phyloP scores from a whole-genome alignment of 169 alveolate genomes.

The Besnoitia besnoiti region DNA sequence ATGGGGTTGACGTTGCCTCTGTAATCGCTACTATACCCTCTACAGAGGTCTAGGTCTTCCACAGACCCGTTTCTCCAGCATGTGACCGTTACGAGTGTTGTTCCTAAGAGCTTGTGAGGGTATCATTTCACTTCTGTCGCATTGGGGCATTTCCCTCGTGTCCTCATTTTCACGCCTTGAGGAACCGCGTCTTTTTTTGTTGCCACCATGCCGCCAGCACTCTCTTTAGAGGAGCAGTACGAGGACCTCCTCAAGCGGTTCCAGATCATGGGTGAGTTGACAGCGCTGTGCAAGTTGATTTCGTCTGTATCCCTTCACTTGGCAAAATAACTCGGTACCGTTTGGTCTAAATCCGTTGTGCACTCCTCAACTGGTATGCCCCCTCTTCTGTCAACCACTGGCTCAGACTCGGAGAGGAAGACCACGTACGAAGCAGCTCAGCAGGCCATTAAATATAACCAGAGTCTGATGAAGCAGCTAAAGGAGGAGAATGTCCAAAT shows the following conservation, averaged over 20 bases:
- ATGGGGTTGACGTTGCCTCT: too few relatives aligned
- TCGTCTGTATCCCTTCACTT: background rate
- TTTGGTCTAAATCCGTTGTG: background rate
- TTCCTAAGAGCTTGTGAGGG: too few relatives aligned
- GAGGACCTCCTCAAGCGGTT: slow-evolving; percentile 29
- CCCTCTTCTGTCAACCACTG: background rate
- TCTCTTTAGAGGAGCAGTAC: background rate
- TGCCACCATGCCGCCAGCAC: slow-evolving; percentile 1
- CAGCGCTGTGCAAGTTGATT: background rate
- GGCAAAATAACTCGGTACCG: background rate
- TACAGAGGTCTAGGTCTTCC: too few relatives aligned
- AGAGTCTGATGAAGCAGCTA: slow-evolving; percentile 2
- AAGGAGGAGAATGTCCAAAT: background rate
- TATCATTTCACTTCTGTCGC: too few relatives aligned
- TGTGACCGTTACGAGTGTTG: too few relatives aligned
- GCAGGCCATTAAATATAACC: background rate
- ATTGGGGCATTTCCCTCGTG: too few relatives aligned
- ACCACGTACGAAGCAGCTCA: slow-evolving; percentile 19
- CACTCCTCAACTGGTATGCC: too few relatives aligned
- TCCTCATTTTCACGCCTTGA: too few relatives aligned
- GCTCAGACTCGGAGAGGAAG: slow-evolving; percentile 11
- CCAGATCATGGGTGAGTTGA: background rate
- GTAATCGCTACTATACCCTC: too few relatives aligned
- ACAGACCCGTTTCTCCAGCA: too few relatives aligned
- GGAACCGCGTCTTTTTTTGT: too few relatives aligned